phyloP scores from a whole-genome alignment of 2,329 filamentous ascomycete species.

The Penicillium sp. region DNA sequence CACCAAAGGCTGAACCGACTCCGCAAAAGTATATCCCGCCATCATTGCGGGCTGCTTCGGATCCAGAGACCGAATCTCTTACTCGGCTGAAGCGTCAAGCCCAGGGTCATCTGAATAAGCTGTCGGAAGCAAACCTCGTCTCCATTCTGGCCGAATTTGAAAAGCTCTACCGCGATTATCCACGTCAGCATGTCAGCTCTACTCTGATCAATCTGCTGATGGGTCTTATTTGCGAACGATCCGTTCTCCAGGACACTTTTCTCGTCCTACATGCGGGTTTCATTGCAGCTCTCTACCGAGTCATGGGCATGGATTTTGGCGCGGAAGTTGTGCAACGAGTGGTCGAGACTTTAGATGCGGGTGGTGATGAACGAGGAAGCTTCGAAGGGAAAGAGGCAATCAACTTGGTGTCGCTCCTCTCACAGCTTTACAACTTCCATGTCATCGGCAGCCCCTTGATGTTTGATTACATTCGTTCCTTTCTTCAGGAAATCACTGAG shows the following conservation, averaged over 20 bases:
- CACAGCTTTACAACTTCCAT: conserved; percentile 88
- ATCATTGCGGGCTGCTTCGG: conserved; percentile 62
- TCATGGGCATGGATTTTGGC: conserved; percentile 82
- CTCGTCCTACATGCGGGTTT: conserved; percentile 88
- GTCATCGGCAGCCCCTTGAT: conserved; percentile 75
- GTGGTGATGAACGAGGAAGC: conserved; percentile 48
- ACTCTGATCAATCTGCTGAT: conserved; percentile 71
- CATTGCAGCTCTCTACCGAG: conserved; percentile 77
- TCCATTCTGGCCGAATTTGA: conserved; percentile 79
- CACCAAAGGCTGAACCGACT: conserved; percentile 38
- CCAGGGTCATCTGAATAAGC: conserved; percentile 83
- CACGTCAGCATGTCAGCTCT: conserved; percentile 82
- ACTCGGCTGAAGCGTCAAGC: conserved; percentile 68
- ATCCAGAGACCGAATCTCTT: conserved; percentile 61
- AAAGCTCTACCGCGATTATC: conserved; percentile 72
- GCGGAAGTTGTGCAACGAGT: conserved; percentile 76
- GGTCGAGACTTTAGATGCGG: conserved; percentile 65
- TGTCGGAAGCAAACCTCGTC: conserved; percentile 84
- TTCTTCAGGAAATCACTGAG: conserved; percentile 70
- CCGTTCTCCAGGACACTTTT: conserved; percentile 77
- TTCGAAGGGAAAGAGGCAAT: conserved; percentile 55
- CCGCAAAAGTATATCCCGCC: conserved; percentile 79
- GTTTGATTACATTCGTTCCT: conserved; percentile 82
- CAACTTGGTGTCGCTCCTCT: conserved; percentile 75
- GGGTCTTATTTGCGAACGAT: conserved; percentile 70